Evolutionary conservation across 257 asterid genomes (phyloP).

Genomic region (Fraxinus cuspidata): DNA sequence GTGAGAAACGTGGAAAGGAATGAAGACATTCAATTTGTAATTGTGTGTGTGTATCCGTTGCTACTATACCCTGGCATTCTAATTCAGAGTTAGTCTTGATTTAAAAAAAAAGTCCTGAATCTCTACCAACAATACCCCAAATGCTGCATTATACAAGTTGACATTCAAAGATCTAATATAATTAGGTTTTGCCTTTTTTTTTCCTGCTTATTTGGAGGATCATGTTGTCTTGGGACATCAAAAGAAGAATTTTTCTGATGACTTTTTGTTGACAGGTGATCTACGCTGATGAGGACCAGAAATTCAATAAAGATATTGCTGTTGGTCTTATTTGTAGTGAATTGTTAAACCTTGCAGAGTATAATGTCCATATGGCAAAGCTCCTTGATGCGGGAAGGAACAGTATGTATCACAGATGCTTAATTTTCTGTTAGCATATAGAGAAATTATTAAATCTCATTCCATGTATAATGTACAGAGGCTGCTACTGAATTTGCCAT

Average conservation of each 20-base stretch:
- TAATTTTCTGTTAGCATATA: constrained; percentile 22
- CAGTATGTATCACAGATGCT: constrained; percentile 54
- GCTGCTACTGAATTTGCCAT: constrained; percentile 89
- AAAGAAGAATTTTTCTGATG: neutral
- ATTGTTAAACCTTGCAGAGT: constrained; percentile 83
- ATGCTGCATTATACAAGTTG: neutral
- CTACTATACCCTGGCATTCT: neutral
- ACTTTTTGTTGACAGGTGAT: constrained; percentile 59
- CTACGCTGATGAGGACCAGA: constrained; percentile 90
- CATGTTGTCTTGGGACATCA: constrained; percentile 1
- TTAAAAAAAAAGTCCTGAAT: neutral
- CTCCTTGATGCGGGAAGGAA: constrained; percentile 92
- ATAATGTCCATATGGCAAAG: constrained; percentile 95
- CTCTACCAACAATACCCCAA: neutral
- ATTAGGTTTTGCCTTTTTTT: neutral
- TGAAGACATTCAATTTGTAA: neutral
- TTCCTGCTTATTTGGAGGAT: neutral
- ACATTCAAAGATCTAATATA: neutral
- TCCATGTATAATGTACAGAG: constrained; percentile 57
- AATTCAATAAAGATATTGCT: constrained; percentile 83
- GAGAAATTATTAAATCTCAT: constrained; percentile 18
- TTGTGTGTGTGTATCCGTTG: neutral
- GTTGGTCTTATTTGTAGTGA: constrained; percentile 83
- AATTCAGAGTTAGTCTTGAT: neutral
- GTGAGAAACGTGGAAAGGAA: neutral